Evolutionary conservation across 805 yeast genomes (phyloP), one percentile per base, ranked within the genome.

Genomic region (Ogataea wickerhamii): DNA sequence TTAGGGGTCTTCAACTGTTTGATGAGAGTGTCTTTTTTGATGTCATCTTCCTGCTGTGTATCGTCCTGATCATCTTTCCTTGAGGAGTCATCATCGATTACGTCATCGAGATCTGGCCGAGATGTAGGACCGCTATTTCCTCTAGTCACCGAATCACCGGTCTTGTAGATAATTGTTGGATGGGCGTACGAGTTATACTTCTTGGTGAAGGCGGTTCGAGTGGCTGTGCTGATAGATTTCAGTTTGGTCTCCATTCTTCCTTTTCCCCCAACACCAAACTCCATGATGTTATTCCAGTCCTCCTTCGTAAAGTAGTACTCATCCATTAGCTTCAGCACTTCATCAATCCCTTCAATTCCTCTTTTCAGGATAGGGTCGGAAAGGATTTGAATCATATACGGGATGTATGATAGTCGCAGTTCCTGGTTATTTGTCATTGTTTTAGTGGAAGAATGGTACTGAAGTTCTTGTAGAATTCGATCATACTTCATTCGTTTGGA

Each of bases 251-350:
- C 76, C 38, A 69, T 63, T 28, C 61, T 53, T 22, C 68, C 66
- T 20, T 51, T 54, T 4, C 53, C 46, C 0, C 95, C 95, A 10
- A 88, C 80, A 13, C 87, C 82, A 44, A 89, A 76, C 45, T 89
- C 97, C 74, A 87, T 70, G 8, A 93, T 66, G 17, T 73, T 73
- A 55, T 91, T 98, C 89, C 95, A 91, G 60, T 93, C 98, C 41
- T 89, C 95, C 52, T 78, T 83, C 6, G 95, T 84, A 26, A 93
- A 60, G 53, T 78, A 93, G 60, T 93, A 93, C 24, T 77, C 69
- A 61, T 93, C 99, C 84, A 93, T 73, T 2, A 76, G 52, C n/a
- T 69, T 67, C 34, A 93, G 78, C 3, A 84, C 82, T 2, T 71
- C 74, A 0, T 67, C 67, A 22, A 91, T 74, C 2, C 87, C 94